phyloP scores from a whole-genome alignment of 345 rosid species.

The Bruguiera gymnorhiza region DNA sequence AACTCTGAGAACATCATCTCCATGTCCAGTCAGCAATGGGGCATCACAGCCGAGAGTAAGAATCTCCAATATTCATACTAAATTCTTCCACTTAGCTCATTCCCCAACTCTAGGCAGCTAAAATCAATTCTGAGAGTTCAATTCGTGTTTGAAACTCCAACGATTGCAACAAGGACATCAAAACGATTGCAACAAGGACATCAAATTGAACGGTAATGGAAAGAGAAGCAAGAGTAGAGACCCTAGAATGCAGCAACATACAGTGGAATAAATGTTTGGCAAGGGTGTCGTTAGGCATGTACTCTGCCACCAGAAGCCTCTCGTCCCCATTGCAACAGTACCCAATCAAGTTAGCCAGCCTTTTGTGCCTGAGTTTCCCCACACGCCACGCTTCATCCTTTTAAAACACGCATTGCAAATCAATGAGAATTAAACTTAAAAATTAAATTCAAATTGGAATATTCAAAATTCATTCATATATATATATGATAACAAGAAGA shows the following conservation, averaged over 20 bases:
- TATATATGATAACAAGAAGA: neutral
- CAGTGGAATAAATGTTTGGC: constrained; percentile 88
- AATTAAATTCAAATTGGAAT: neutral
- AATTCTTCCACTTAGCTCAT: too few species aligned
- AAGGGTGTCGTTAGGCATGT: constrained; percentile 83
- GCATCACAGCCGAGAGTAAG: too few species aligned
- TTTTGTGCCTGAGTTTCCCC: constrained; percentile 67
- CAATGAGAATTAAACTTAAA: neutral
- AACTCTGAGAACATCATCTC: too few species aligned
- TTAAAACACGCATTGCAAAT: neutral
- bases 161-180: neutral
- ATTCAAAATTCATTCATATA: neutral
- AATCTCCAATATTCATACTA: too few species aligned
- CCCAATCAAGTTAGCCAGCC: constrained; percentile 84
- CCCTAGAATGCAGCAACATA: constrained; percentile 32
- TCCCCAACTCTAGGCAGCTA: too few species aligned
- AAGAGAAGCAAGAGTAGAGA: neutral
- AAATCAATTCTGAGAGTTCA: too few species aligned
- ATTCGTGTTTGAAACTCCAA: neutral
- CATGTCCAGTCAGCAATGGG: too few species aligned
- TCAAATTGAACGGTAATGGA: neutral
- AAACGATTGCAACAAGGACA: neutral
- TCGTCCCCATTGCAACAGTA: constrained; percentile 95
- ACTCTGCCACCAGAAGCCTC: constrained; percentile 86
- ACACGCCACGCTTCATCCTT: constrained; percentile 82